Evolutionary conservation across 2,329 filamentous ascomycete species (phyloP), one percentile per base, ranked within the genome.

Genomic region (Aspergillus floridensis): DNA sequence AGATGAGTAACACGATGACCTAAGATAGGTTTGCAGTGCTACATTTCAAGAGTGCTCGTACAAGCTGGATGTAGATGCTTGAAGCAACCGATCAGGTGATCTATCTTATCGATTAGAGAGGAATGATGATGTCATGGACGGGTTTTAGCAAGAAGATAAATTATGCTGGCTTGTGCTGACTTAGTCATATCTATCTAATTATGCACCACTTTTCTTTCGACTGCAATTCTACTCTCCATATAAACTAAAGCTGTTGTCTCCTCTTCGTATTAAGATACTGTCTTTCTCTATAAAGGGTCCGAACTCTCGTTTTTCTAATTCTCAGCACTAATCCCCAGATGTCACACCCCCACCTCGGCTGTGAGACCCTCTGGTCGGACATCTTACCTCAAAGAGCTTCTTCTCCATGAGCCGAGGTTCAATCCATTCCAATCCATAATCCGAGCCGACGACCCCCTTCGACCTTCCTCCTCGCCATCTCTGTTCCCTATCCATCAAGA

Each of bases 121-220:
- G 19, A 4, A 29, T 8, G n/a, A 54, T 54, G 52, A 54, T 54
- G 52, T 54, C 52, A 54, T 47, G 52, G 19, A n/a, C 31, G 32
- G 16, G 10, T n/a, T n/a, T 2, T 11, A 22, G 14, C 21, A 1
- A 8, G 26, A 44, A 6, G 1, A 51, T 10, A 11, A 38, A 2
- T 32, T 32, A n/a, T 26, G 16, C 48, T 4, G 4, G 2, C 26
- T 16, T 35, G 4, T 35, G 32, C 32, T 35, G 49, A n/a, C 12
- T 22, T 24, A 35, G 21, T 6, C n/a, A 22, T 32, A 14, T 3
- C 5, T 14, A 35, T 5, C 12, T 8, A 12, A 11, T 38, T 52
- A 32, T 52, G 49, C 38, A 44, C 38, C 38, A 0, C 14, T 4
- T 14, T 16, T 19, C 16, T 19, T 19, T n/a, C 16, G 38, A 16